Evolutionary conservation across 805 yeast genomes (phyloP).

Genomic region (Saturnispora gosingensis): DNA sequence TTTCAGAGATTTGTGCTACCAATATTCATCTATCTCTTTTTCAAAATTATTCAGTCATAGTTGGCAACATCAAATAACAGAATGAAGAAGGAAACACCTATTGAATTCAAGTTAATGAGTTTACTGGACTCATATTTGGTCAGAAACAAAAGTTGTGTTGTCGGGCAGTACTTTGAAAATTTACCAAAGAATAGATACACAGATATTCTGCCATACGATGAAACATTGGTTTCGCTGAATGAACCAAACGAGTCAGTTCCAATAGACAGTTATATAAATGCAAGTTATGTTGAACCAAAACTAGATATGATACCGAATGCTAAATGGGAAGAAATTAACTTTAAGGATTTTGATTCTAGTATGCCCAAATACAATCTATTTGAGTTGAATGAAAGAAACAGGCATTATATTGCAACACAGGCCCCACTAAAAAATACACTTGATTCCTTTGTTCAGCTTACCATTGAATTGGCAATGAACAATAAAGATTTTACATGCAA

Average conservation of each 20-base stretch:
- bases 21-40: neutral
- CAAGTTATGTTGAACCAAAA: constrained; percentile 23
- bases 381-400: neutral
- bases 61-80: neutral
- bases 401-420: constrained; percentile 56
- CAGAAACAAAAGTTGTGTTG: neutral
- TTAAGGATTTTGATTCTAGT: neutral
- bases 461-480: constrained; percentile 22
- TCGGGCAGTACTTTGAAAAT: neutral
- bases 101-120: neutral
- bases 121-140: neutral
- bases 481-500: constrained; percentile 28
- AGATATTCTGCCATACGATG: constrained; percentile 59
- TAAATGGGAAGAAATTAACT: neutral
- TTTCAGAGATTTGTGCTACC: neutral
- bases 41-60: neutral
- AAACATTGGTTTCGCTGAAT: constrained; percentile 35
- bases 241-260: neutral
- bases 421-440: constrained; percentile 43
- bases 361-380: neutral
- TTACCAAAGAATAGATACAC: constrained; percentile 40
- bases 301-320: constrained; percentile 1
- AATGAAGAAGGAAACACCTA: neutral
- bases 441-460: constrained; percentile 35
- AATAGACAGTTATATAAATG: constrained; percentile 34